Percentiles rank a stretch among this genome's conserved stretches.
phyloP scores from a whole-genome alignment of 176 grass and related monocot species.

The Hsuehochloa calcarea region DNA sequence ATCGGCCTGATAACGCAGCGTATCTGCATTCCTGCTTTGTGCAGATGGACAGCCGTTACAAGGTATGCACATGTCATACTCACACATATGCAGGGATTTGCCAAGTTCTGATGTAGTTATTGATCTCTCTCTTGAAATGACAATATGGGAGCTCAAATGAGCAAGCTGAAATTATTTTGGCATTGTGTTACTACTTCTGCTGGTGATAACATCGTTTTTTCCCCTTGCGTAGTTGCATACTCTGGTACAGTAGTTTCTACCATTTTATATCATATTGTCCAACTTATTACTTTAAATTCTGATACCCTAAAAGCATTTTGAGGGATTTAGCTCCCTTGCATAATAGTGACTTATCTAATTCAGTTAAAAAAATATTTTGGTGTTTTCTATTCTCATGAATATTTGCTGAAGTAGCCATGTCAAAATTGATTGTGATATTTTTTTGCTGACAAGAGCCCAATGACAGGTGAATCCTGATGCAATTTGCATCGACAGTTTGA shows the following conservation, averaged over 20 bases:
- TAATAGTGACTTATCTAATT: not conserved
- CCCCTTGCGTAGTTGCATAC: not conserved
- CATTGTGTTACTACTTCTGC: not conserved
- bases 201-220: not conserved
- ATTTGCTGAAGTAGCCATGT: not conserved
- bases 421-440: not conserved
- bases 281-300: not conserved
- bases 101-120: not conserved
- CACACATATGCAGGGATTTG: slow-evolving; percentile 2
- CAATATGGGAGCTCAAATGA: not conserved
- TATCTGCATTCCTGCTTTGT: slow-evolving; percentile 3
- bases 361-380: not conserved
- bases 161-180: not conserved
- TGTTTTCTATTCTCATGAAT: not conserved
- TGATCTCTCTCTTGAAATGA: not conserved
- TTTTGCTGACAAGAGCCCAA: not conserved
- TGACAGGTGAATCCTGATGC: not conserved
- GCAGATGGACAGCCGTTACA: not conserved
- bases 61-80: not conserved
- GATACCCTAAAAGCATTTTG: not conserved
- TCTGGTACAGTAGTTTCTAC: not conserved
- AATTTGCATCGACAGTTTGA: not conserved
- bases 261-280: not conserved
- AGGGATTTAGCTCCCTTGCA: not conserved
- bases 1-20: not conserved